Conservation (phyloP, 352 stramenopile species). For the Phytopythium cucurbitacearum region DNA sequence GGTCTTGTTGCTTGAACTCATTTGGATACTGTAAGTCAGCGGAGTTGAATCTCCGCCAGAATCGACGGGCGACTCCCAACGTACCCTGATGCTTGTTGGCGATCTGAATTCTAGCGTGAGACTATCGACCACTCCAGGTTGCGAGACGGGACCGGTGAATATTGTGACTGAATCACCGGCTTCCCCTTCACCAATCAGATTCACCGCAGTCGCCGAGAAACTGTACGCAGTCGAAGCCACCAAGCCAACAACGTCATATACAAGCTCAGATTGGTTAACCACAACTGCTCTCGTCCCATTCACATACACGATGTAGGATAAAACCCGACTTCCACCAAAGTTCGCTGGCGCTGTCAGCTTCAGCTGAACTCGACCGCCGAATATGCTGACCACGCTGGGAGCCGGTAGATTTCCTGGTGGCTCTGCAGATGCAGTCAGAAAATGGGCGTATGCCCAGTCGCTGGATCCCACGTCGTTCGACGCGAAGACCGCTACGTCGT, state of each 20-base stretch:
- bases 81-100: slow-evolving; percentile 17
- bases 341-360: slow-evolving; percentile 25
- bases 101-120: slow-evolving; percentile 13
- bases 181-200: slow-evolving; percentile 20
- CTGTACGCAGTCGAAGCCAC: slow-evolving; percentile 20
- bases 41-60: slow-evolving; percentile 23
- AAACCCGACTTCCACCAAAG: slow-evolving; percentile 30
- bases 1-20: slow-evolving; percentile 4
- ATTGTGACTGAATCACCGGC: slow-evolving; percentile 21
- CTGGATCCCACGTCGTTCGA: slow-evolving; percentile 27
- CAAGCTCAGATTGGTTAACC: slow-evolving; percentile 2
- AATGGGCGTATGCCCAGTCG: neutral
- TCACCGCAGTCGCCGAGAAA: slow-evolving; percentile 24
- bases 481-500: slow-evolving; percentile 17
- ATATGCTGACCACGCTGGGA: slow-evolving; percentile 16
- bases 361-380: slow-evolving; percentile 27
- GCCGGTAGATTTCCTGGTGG: slow-evolving; percentile 14
- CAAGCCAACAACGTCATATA: slow-evolving; percentile 37
- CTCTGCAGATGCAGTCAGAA: slow-evolving; percentile 20
- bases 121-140: slow-evolving; percentile 17
- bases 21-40: slow-evolving; percentile 23
- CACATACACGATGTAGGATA: slow-evolving; percentile 23
- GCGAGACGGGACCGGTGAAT: slow-evolving; percentile 14
- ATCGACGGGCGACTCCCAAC: slow-evolving; percentile 29
- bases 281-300: slow-evolving; percentile 8